Conservation (phyloP, 768 basidiomycete genomes). For the Leccinum uliginosum region DNA sequence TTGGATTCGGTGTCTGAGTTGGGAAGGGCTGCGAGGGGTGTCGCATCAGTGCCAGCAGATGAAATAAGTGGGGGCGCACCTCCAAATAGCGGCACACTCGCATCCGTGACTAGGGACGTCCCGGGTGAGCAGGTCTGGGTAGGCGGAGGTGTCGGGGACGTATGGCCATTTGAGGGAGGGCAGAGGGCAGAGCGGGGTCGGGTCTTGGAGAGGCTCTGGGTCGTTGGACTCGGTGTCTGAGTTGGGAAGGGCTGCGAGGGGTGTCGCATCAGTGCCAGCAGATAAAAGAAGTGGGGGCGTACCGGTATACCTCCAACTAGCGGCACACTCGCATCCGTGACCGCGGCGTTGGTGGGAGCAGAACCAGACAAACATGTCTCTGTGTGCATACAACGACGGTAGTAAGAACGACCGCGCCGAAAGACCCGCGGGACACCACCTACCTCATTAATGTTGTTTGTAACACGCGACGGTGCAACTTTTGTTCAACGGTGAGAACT, state of each 20-base stretch:
- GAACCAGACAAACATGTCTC: not conserved
- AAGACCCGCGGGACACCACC: not conserved
- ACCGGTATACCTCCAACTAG: no score
- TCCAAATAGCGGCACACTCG: no score
- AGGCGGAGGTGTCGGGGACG: slow-evolving; percentile 74
- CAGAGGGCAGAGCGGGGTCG: slow-evolving; percentile 53
- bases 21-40: not conserved
- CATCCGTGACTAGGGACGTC: no score
- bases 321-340: not conserved
- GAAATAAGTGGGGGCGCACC: no score
- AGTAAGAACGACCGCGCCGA: not conserved
- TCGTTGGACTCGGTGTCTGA: not conserved
- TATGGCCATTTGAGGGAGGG: slow-evolving; percentile 84
- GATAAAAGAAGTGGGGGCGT: not conserved
- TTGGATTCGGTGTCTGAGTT: not conserved
- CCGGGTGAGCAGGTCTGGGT: slow-evolving; percentile 76
- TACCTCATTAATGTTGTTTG: slow-evolving; percentile 74
- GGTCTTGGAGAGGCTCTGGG: slow-evolving; percentile 28
- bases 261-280: no score
- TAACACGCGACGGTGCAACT: slow-evolving; percentile 80
- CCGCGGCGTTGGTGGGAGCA: no score
- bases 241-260: not conserved
- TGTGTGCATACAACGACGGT: not conserved
- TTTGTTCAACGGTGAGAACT: no score
- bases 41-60: no score